Evolutionary conservation across 139 green algal genomes (phyloP), one percentile per base, ranked within the genome.

Genomic region (Coccomyxa sp.): DNA sequence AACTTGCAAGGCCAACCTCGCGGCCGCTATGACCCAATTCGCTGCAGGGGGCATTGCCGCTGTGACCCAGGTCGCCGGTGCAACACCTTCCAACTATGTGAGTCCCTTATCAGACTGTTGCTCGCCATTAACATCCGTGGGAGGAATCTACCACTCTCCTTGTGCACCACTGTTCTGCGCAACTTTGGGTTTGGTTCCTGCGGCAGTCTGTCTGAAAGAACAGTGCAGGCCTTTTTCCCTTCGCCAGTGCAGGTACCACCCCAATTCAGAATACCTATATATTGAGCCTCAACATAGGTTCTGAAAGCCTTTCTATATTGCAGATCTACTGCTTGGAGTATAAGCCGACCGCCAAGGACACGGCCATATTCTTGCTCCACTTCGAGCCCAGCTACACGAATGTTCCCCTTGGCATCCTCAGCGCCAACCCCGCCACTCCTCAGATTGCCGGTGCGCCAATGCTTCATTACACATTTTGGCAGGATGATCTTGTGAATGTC

Each of bases 281-380:
- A 27, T 74, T 9, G 10, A 74, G 66, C 21, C 66, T 74, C 21
- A 27, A 74, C 4, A 10, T 23, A 74, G 4, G 66, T 10, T 17
- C 38, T 51, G 38, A 7, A 51, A 51, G 38, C 38, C 38, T 51
- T 17, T 7, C 21, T 30, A 9, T 27, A 74, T 23, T 38, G 25
- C 71, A 77, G 71, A 77, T 77, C 71, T 77, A 51, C 71, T 77
- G 71, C 71, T 45, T 77, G 71, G 71, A 77, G 23, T 45, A 45
- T n/a, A 77, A 77, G 71, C 66, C 66, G 66, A 38, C 10, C 14
- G 23, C 71, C 71, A 77, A 77, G 23, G 71, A 77, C 71, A 32
- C 71, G 23, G 71, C 71, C 12, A 45, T 32, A 1, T 38, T 77
- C 71, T 3, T 38, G 27, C 71, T 77, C 23, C 71, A 77, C 12